phyloP scores from a whole-genome alignment of 2,329 filamentous ascomycete genomes.

The Microascus cirrosus region DNA sequence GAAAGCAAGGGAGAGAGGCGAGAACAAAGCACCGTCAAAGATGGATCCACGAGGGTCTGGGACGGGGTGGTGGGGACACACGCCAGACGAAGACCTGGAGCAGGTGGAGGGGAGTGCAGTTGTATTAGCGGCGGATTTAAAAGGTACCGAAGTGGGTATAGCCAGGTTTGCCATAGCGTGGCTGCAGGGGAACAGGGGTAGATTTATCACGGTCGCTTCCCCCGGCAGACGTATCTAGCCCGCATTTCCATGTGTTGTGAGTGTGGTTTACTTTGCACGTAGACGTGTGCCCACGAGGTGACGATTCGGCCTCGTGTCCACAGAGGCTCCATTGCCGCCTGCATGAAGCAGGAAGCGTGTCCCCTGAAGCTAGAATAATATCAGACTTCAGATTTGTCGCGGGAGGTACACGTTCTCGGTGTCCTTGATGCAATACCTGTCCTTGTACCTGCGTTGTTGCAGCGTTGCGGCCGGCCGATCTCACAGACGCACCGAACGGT shows the following conservation, averaged over 20 bases:
- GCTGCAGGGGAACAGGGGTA: neutral
- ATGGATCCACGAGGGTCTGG: neutral
- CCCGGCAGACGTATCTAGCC: neutral
- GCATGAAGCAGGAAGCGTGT: no score
- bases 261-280: neutral
- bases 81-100: neutral
- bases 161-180: neutral
- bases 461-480: no score
- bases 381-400: no score
- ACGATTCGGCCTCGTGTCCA: no score
- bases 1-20: neutral
- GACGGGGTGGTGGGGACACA: neutral
- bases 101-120: neutral
- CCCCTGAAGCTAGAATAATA: no score
- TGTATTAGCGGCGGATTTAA: neutral
- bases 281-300: no score
- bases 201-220: neutral
- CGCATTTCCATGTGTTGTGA: neutral
- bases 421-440: no score
- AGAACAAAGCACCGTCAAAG: neutral
- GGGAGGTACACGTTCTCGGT: no score
- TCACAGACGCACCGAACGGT: no score
- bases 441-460: no score
- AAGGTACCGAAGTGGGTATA: neutral
- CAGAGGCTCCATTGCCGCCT: no score